Conservation (phyloP, 2,329 filamentous ascomycete genomes). For the Aspergillus neoniger region DNA sequence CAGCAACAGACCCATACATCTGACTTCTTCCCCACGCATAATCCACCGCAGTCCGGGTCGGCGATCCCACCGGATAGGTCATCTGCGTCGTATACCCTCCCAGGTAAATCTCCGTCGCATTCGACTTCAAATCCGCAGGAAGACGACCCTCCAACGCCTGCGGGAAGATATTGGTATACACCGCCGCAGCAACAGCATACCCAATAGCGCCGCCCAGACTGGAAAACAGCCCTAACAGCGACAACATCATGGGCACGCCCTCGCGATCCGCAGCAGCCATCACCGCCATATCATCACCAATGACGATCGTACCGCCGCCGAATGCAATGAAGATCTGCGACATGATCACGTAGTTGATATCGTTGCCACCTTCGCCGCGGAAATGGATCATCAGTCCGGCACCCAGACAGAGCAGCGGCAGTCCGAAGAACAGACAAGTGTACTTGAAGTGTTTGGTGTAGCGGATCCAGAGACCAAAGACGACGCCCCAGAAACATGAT, state of each 20-base stretch:
- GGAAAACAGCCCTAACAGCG: conserved; percentile 37
- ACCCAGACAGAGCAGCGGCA: conserved; percentile 55
- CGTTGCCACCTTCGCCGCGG: conserved; percentile 48
- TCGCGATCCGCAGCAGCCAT: conserved; percentile 58
- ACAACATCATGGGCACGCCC: conserved; percentile 52
- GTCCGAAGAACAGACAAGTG: conserved; percentile 52
- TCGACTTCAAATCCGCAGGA: conserved; percentile 36
- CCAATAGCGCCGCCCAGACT: conserved; percentile 42
- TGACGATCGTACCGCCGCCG: conserved; percentile 55
- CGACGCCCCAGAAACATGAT: conserved; percentile 53
- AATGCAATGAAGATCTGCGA: conserved; percentile 60
- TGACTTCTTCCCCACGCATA: conserved; percentile 44
- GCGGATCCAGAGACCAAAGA: conserved; percentile 54
- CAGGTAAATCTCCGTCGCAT: conserved; percentile 25
- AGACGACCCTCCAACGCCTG: conserved; percentile 48
- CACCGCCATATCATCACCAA: conserved; percentile 60
- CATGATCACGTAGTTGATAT: conserved; percentile 56
- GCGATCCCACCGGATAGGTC: conserved; percentile 31
- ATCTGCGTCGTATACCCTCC: conserved; percentile 31
- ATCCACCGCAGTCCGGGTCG: conserved; percentile 37
- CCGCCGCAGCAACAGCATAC: conserved; percentile 36
- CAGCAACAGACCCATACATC: conserved; percentile 38
- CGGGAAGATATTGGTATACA: conserved; percentile 62
- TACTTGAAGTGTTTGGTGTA: conserved; percentile 56
- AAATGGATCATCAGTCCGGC: conserved; percentile 60